Percentiles rank a stretch among this genome's conserved stretches.
These are phyloP conservation scores for Cunninghamia lanceolata DNA, from an alignment of 75 land plant genomes.

Conservation along the genomic window DNA sequence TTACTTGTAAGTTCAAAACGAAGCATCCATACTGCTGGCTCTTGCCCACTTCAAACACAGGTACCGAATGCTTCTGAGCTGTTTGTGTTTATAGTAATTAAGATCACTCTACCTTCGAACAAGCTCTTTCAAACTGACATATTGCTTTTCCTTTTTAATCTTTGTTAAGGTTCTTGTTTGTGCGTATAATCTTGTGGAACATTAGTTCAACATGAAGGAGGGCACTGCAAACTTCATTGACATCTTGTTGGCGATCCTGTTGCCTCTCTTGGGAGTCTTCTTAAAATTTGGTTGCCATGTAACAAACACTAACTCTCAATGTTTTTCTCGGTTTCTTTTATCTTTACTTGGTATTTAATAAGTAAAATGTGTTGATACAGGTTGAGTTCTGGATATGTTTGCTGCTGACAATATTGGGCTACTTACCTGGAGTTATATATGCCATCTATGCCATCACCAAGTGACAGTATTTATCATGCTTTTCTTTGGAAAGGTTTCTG, in stretches of 20 bases:
- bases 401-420: neutral
- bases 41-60: too few relatives aligned
- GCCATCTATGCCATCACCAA: neutral
- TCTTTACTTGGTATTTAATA: too few relatives aligned
- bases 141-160: too few relatives aligned
- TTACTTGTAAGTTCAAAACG: too few relatives aligned
- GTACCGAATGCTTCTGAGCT: too few relatives aligned
- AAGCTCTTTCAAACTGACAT: too few relatives aligned
- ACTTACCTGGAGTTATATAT: too few relatives aligned
- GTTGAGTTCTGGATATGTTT: slow-evolving; percentile 1
- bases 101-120: too few relatives aligned
- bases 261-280: slow-evolving; percentile 41
- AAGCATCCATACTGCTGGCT: too few relatives aligned
- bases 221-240: slow-evolving; percentile 20
- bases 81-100: too few relatives aligned
- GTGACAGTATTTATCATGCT: neutral
- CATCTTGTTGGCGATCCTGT: slow-evolving; percentile 27
- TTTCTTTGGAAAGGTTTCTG: neutral
- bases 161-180: too few relatives aligned
- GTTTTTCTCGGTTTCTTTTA: neutral
- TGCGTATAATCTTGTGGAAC: neutral
- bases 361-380: neutral
- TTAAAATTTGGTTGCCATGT: slow-evolving; percentile 26
- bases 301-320: neutral
- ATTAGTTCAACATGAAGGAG: neutral